Percentiles rank a stretch among this genome's conserved stretches.
Conservation (phyloP, 441 rosid genomes). For the Biscutella auriculata region DNA sequence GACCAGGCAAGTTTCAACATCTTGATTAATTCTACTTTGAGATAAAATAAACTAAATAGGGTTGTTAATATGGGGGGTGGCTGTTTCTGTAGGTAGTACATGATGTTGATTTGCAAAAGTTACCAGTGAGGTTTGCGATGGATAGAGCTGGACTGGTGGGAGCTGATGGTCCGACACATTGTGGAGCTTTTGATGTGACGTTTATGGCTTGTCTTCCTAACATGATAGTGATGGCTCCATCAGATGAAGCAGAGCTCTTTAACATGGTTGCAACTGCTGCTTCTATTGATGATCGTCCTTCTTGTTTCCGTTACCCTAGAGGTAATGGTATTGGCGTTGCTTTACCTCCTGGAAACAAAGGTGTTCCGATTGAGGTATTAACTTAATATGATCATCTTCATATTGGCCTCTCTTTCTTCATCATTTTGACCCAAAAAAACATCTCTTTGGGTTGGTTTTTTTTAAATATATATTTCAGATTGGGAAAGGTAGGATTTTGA, state of each 20-base stretch:
- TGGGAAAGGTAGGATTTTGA: conserved; percentile 67
- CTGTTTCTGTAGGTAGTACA: conserved; percentile 60
- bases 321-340: conserved; percentile 84
- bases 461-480: conserved; percentile 48
- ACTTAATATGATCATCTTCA: background rate
- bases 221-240: conserved; percentile 97
- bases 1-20: conserved; percentile 61
- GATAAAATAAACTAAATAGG: background rate
- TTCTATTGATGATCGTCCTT: conserved; percentile 77
- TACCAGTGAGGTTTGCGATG: conserved; percentile 94
- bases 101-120: conserved; percentile 85
- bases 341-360: conserved; percentile 74
- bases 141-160: conserved; percentile 93
- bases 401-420: background rate
- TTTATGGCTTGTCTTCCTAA: conserved; percentile 96
- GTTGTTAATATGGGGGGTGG: background rate
- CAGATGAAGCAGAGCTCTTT: conserved; percentile 92
- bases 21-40: background rate
- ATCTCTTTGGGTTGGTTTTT: background rate
- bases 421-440: background rate
- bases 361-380: conserved; percentile 69
- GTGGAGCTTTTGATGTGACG: conserved; percentile 86
- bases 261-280: conserved; percentile 94
- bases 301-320: conserved; percentile 92
- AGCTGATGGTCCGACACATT: conserved; percentile 93